These are phyloP conservation scores for Penicillium hesseltinei DNA, from an alignment of 2,329 filamentous ascomycete species.

Conservation along the genomic window DNA sequence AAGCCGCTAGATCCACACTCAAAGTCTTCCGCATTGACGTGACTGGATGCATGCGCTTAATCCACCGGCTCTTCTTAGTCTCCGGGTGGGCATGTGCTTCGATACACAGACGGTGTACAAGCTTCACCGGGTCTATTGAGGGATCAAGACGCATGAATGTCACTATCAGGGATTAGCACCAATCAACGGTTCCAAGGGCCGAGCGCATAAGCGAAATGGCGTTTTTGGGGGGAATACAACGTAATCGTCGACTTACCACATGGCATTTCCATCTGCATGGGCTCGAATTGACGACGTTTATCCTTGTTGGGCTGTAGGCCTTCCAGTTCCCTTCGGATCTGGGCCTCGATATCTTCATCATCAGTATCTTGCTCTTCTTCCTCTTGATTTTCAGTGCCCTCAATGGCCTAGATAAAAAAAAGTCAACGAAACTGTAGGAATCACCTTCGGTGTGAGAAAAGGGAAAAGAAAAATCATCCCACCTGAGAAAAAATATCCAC, in stretches of 20 bases:
- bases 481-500: conserved; percentile 59
- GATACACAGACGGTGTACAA: conserved; percentile 59
- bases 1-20: conserved; percentile 55
- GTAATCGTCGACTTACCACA: conserved; percentile 32
- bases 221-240: not conserved
- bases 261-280: conserved; percentile 55
- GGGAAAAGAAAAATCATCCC: conserved; percentile 11
- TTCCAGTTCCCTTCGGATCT: conserved; percentile 59
- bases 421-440: conserved; percentile 3
- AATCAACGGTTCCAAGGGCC: conserved; percentile 16
- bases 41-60: conserved; percentile 61
- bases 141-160: conserved; percentile 58
- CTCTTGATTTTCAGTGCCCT: conserved; percentile 12
- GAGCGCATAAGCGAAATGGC: conserved; percentile 7
- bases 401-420: conserved; percentile 10
- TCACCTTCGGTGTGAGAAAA: not conserved
- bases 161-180: conserved; percentile 43
- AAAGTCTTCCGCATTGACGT: conserved; percentile 58
- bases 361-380: conserved; percentile 32
- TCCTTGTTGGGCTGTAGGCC: conserved; percentile 50
- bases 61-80: conserved; percentile 56
- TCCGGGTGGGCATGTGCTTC: conserved; percentile 53
- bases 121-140: conserved; percentile 59
- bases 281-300: conserved; percentile 50
- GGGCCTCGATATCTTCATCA: conserved; percentile 59